Base-by-base conservation (phyloP, 179 eudicot genomes). In the Patellifolia procumbens region DNA sequence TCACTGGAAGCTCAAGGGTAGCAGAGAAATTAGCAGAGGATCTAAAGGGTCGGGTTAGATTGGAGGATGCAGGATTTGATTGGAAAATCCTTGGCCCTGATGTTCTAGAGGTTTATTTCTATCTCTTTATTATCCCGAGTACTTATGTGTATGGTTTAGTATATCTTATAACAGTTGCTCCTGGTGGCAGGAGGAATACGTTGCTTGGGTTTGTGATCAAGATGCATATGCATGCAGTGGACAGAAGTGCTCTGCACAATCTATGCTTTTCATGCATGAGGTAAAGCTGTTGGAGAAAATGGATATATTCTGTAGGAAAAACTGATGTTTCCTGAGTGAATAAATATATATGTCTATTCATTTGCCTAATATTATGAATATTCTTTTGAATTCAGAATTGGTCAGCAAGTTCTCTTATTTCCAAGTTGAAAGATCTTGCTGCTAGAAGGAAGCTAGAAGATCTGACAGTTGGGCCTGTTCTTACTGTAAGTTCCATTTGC, bases 201-300 rank as follows among this genome's bases (percentile, higher is more conserved):
- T 93, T 77, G 89, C 99, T 63, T 95, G 98, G 99, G 98, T 95
- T 67, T 95, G 99, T 79, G 98, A 95, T 80, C 99, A 95, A 87
- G 99, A 95, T 84, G 99, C 99, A 46, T 93, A 96, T 83, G 98
- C 99, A 48, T 96, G 99, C 83, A 93, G 98, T 81, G 99, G 99
- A 31, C 99, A 95, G 73, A 95, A 95, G 85, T 95, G 99, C 84
- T 95, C 99, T 22, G 99, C 99, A 28, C 98, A 95, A 76, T 96
- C 99, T 11, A 84, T 96, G 46, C 88, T 96, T 11, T 96, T 96
- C 81, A 91, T 96, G 94, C 99, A 96, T 73, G 99, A 93, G 92
- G 99, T 93, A 49, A 79, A 80, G 76, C 65, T 51, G 17, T 24
- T 53, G 29, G 9, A 28, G 45, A 29, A 20, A 4, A 9, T 73